Percentiles rank a stretch among this genome's conserved stretches.
Evolutionary conservation across 345 rosid species (phyloP).

Genomic region (Eucalyptus shirleyi): DNA sequence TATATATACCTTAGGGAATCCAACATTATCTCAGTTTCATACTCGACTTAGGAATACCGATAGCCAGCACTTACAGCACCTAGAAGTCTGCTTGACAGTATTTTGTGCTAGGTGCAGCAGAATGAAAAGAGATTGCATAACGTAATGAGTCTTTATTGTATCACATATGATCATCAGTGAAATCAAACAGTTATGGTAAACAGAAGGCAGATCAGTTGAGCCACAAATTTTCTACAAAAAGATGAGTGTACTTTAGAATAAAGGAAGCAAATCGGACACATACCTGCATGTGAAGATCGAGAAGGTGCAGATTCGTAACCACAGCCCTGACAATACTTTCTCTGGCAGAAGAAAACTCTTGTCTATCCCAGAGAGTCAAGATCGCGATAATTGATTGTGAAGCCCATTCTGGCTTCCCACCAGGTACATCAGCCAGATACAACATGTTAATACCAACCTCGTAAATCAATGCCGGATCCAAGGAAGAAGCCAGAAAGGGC

Average conservation of each 20-base stretch:
- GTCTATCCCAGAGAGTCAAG: constrained; percentile 97
- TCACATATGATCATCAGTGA: not conserved
- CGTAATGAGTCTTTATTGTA: not conserved
- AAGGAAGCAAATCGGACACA: not conserved
- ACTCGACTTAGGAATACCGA: not conserved
- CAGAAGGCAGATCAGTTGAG: not conserved
- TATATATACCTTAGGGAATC: not conserved
- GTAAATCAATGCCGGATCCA: constrained; percentile 91
- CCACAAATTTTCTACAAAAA: not conserved
- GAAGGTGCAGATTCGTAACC: constrained; percentile 84
- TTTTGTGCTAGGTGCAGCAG: not conserved
- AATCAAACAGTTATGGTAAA: not conserved
- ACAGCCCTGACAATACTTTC: constrained; percentile 97
- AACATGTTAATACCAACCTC: constrained; percentile 96
- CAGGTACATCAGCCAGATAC: constrained; percentile 93
- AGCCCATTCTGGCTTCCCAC: constrained; percentile 99
- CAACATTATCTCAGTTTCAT: not conserved
- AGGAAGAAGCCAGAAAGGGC: constrained; percentile 82
- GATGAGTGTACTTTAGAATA: not conserved
- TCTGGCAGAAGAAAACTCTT: constrained; percentile 96
- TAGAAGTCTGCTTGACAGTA: not conserved
- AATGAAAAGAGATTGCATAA: not conserved
- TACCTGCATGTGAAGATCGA: constrained; percentile 98
- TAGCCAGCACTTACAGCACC: not conserved
- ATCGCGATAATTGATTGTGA: constrained; percentile 87